A percentile compares a stretch with the other conserved stretches of the same genome.
Conservation (phyloP, 2,329 filamentous ascomycete genomes). For the Volutella citrinella region DNA sequence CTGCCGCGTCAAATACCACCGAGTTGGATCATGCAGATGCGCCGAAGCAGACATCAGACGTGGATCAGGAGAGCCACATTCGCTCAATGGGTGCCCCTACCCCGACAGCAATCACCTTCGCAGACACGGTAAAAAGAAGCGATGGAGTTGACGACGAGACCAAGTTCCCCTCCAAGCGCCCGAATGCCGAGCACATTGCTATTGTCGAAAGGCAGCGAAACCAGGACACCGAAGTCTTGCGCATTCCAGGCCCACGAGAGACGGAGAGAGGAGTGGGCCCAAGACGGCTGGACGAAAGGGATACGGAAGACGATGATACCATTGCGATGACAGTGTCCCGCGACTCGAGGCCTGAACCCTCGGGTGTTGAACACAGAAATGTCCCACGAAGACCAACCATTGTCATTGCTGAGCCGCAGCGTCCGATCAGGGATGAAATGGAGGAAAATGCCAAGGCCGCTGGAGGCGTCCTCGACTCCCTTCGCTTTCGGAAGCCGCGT, state of each 20-base stretch:
- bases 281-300: slow-evolving; percentile 42
- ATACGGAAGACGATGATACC: slow-evolving; percentile 36
- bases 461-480: slow-evolving; percentile 35
- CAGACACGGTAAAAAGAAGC: slow-evolving; percentile 60
- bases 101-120: slow-evolving; percentile 59
- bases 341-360: slow-evolving; percentile 24
- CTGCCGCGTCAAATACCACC: slow-evolving; percentile 23
- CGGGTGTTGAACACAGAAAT: slow-evolving; percentile 18
- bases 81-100: slow-evolving; percentile 13
- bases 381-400: slow-evolving; percentile 53
- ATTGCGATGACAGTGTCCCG: slow-evolving; percentile 21
- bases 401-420: slow-evolving; percentile 63
- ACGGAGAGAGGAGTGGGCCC: slow-evolving; percentile 80
- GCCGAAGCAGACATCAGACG: slow-evolving; percentile 13
- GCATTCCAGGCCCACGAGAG: slow-evolving; percentile 89
- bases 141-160: slow-evolving; percentile 51
- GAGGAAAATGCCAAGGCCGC: slow-evolving; percentile 42
- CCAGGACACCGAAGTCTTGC: slow-evolving; percentile 69
- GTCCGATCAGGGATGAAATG: slow-evolving; percentile 33
- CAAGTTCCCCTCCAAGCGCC: slow-evolving; percentile 48
- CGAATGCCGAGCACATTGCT: slow-evolving; percentile 78
- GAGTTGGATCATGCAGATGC: slow-evolving; percentile 20
- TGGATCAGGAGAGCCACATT: slow-evolving; percentile 6
- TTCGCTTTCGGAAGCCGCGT: slow-evolving; percentile 44
- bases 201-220: slow-evolving; percentile 84